Base-by-base conservation (phyloP, 2,329 filamentous ascomycete species). In the Ilyonectria mors-panacis region DNA sequence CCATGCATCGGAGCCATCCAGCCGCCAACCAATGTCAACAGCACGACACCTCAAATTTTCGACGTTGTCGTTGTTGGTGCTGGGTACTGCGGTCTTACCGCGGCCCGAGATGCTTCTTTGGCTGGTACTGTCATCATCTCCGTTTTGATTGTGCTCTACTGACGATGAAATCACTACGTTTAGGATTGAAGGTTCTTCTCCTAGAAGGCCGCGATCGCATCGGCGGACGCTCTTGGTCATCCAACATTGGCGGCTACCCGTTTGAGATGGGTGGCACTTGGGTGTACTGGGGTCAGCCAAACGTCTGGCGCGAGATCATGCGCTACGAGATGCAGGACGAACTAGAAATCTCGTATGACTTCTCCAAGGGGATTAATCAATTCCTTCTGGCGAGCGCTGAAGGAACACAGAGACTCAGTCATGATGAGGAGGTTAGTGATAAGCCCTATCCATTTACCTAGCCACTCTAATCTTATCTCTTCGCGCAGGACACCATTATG, bases 221-320 rank as follows among this genome's bases (percentile, higher is more conserved):
- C 55, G 85, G 85, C 17, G 84, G 85, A 1, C 80, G 85, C 0
- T 83, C 84, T 2, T 86, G 82, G 81, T 82, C 81, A 0, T 80
- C 82, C 17, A 80, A 84, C 35, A 82, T 84, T 8, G 78, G 76
- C 0, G 83, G 82, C 0, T 82, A 85, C 15, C 79, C 79, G 0
- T 85, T 80, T 55, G 85, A 86, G 57, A 82, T 87, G 80, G 85
- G 85, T 0, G 85, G 85, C 0, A 85, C 84, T 0, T 87, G 84
- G 84, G 78, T 86, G 0, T 81, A 82, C 59, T 85, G 83, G 83
- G 76, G 77, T 2, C 82, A 84, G 55, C 75, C 83, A 0, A 80
- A 83, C 35, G 74, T 84, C 3, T 84, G 80, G 79, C 76, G 82
- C 4, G 85, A 86, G 59, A 81, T 86, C 3, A 76, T 79, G 1